Evolutionary conservation across 1,139 yeast species (phyloP), one percentile per base, ranked within the genome.

Genomic region (Lodderomyces metapsilosis): DNA sequence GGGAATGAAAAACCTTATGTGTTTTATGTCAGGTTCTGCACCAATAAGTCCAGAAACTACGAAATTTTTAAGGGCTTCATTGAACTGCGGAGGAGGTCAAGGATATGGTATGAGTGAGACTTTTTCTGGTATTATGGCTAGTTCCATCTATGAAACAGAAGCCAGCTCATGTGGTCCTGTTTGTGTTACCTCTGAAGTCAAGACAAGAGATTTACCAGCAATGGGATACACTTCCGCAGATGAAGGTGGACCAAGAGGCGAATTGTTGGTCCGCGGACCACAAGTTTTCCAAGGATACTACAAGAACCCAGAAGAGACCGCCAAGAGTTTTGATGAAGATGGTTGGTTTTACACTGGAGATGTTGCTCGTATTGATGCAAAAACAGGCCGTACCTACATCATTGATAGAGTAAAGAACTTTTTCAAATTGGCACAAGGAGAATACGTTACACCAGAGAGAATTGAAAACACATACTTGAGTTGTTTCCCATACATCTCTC

Each of bases 91-190:
- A 17, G 45, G 71, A 42, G 39, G 59, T 25, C 75, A 71, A 52
- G 77, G 76, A 39, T 72, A 70, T 49, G 78, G 78, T 9, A 61
- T 68, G 49, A 71, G 76, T 30, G 78, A 72, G 50, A 60, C 72
- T 5, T 69, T 69, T 53, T 76, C 74, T 11, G 76, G 76, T 58
- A 32, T 74, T 34, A 58, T 64, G 47, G 42, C 55, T 7, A 61
- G 75, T 3, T 51, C 54, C n/a, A n/a, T n/a, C n/a, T n/a, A n/a
- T n/a, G n/a, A n/a, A n/a, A n/a, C n/a, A n/a, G n/a, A n/a, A n/a
- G 74, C 76, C 1, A 75, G 76, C n/a, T 61, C 69, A 17, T 69
- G 74, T 52, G 76, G 76, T 28, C 47, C 72, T 6, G 53, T 66
- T 34, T 51, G 61, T 15, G 43, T 65, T 11, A 65, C 69, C 32